Evolutionary conservation across 2,329 filamentous ascomycete species (phyloP), one percentile per base, ranked within the genome.

Genomic region (Emericellopsis atlantica): DNA sequence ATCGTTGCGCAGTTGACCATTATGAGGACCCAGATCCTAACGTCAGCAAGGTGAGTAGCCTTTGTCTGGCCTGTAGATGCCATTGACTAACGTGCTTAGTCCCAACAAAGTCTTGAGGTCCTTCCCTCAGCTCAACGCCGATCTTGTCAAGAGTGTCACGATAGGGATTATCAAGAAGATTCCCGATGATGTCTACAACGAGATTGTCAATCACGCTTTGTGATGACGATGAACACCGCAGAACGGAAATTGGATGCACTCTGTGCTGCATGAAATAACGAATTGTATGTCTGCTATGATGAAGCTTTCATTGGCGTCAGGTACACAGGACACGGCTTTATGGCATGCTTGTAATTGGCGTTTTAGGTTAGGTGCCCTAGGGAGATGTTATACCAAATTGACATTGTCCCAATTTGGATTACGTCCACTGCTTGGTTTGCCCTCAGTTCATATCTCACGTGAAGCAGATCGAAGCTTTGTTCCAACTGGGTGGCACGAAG

Each of bases 1-100:
- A 95, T 98, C 48, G 92, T 96, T 14, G 90, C 90, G 12, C 92
- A 98, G 62, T 68, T 98, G 40, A 81, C 95, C 38, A 75, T 94
- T 52, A 86, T 95, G 64, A 73, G 89, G 44, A 82, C 89, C 43
- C 79, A 86, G 45, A 80, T 98, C 40, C 65, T 98, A 50, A 79
- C 79, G 43, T 94, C 84, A 43, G 74, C 83, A 6, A 95, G 84
- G 89, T 94, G 66, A 49, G 70, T 45, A 6, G 34, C 37, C 23
- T 32, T 21, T 34, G 32, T 23, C 23, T 22, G 8, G 33, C 3
- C 10, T 9, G 7, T 12, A n/a, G 10, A n/a, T 42, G 40, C 12
- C 26, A 33, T 9, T 41, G 7, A 34, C 14, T 44, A n/a, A 33
- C 32, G 8, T 18, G 11, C 21, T 26, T 10, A 96, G 92, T 53